Conservation (phyloP, 148 eudicot species). For the Vaccinium macrocarpon region DNA sequence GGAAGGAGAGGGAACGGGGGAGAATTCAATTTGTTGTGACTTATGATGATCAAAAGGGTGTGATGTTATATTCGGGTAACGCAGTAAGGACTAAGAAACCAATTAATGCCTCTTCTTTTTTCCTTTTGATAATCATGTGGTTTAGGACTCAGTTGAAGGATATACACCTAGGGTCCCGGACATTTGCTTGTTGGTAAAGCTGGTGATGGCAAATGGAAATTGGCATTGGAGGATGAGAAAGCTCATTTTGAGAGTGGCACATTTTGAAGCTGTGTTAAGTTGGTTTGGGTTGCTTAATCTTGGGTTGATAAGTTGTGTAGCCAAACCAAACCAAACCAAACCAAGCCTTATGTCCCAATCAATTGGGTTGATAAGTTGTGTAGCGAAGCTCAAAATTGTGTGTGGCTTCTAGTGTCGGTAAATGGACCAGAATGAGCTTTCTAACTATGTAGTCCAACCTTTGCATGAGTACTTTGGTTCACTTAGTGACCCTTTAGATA, state of each 20-base stretch:
- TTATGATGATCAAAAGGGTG: background rate
- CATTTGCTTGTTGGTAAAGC: background rate
- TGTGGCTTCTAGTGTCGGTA: background rate
- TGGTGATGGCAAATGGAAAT: background rate
- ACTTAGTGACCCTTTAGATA: no score
- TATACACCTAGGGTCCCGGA: background rate
- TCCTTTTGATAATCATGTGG: background rate
- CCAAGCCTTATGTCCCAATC: no score
- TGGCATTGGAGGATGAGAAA: background rate
- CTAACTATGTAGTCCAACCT: no score
- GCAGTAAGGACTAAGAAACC: background rate
- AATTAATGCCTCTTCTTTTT: background rate
- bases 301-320: background rate
- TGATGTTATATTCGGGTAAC: background rate
- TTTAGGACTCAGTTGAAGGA: background rate
- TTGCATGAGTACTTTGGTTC: no score
- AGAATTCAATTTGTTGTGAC: background rate
- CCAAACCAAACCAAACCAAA: no score
- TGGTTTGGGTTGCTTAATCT: background rate
- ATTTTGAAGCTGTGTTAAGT: background rate
- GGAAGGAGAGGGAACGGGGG: background rate
- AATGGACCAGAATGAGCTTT: background rate
- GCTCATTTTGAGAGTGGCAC: background rate
- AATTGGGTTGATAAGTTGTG: background rate
- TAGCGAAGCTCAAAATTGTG: background rate